Conservation (phyloP, 2,329 filamentous ascomycete species). For the Trichothecium sympodiale region DNA sequence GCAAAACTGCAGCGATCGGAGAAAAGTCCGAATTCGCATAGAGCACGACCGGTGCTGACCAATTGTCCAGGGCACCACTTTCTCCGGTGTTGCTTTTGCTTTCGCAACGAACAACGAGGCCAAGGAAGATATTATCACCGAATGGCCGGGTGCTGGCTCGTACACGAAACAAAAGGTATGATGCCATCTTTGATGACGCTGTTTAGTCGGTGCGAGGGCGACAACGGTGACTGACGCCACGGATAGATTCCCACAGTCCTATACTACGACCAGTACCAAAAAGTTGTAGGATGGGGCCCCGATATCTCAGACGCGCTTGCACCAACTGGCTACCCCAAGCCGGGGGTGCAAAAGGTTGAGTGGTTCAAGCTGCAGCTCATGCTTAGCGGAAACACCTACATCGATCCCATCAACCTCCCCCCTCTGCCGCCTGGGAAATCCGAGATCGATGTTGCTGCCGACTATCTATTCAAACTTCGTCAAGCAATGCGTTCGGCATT, state of each 20-base stretch:
- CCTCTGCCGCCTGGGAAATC: constrained; percentile 96
- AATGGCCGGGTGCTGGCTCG: constrained; percentile 96
- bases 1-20: too few species aligned
- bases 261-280: constrained; percentile 99
- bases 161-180: constrained; percentile 96
- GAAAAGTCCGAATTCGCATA: too few species aligned
- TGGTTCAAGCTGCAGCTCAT: constrained; percentile 99
- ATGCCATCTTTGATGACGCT: neutral
- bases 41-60: constrained; percentile 5
- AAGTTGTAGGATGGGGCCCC: constrained; percentile 98
- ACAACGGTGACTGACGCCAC: constrained; percentile 4
- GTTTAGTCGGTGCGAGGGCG: neutral
- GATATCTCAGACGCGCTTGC: constrained; percentile 96
- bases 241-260: constrained; percentile 90
- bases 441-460: constrained; percentile 97
- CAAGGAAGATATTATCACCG: constrained; percentile 96
- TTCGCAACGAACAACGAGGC: constrained; percentile 97
- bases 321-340: constrained; percentile 94
- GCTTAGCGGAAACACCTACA: constrained; percentile 97
- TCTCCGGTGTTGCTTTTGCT: constrained; percentile 92
- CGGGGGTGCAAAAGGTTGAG: constrained; percentile 95
- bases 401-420: constrained; percentile 96
- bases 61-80: constrained; percentile 73
- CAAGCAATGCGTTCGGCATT: constrained; percentile 94
- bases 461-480: constrained; percentile 96